Base-by-base conservation (phyloP, 192 early-diverging fungal species). In the Linnemannia elongata region DNA sequence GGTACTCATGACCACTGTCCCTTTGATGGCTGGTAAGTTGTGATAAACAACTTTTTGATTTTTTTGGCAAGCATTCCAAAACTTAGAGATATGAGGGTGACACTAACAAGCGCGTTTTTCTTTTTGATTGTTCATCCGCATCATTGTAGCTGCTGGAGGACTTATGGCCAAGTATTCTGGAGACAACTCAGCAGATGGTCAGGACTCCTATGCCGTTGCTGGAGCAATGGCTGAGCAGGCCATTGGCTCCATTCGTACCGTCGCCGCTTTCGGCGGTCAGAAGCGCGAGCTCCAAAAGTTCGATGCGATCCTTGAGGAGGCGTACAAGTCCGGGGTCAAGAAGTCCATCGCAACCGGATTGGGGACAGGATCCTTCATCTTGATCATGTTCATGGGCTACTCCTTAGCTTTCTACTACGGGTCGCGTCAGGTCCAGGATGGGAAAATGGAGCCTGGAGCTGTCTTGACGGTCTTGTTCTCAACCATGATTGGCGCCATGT, bases 391-490 rank as follows among this genome's bases (percentile, higher is more conserved):
- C 78, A 77, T 81, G 54, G 90, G 94, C 6, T 97, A 97, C 77
- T 92, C 92, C 12, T 91, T 97, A 17, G 93, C 96, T n/a, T 96
- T 96, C 90, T 97, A 95, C 93, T 95, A 91, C 79, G 95, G 95
- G 55, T 84, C 88, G 24, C 88, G 77, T 4, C 68, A 93, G 30
- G 87, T 96, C 4, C 73, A 85, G 4, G 36, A 87, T 30, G 86
- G 88, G n/a, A 73, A 82, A 39, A 82, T 93, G 75, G 57, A 47
- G 35, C 88, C 88, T 74, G 89, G 91, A 4, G 57, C 80, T 33
- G 94, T 98, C 39, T 82, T 97, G n/a, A 94, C 92, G 69, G 97
- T 96, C 71, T 97, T 99, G 85, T 97, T 98, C 88, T 89, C 95
- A 42, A 90, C 98, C 84, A 90, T 97, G 13, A 94, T 98, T 33